Evolutionary conservation across 2,329 filamentous ascomycete species (phyloP), one percentile per base, ranked within the genome.

Genomic region (Huntiella savannae): DNA sequence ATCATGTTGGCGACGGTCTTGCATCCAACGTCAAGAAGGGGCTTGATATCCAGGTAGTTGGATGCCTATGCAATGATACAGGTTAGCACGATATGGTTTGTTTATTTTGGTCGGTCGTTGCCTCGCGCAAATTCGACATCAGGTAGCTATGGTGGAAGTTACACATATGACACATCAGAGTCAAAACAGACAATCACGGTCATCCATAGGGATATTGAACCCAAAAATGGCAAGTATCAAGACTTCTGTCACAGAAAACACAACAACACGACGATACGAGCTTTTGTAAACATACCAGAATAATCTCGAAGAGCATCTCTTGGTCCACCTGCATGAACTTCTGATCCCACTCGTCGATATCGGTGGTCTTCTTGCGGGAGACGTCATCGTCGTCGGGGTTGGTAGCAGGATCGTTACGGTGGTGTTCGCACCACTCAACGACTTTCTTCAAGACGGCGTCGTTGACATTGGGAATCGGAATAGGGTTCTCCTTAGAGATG

Each of bases 1-100:
- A 98, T 98, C 91, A 98, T 98, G 68, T 98, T 98, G 52, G 91
- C 91, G 12, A 98, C 91, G 0, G 91, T 98, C 76, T 98, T 98
- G 77, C 91, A 98, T 52, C 91, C 91, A 50, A 96, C 88, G 54
- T 98, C 91, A 22, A 98, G 79, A 1, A 98, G 81, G 1, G 86
- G 82, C 74, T 96, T 98, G 70, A 98, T 98, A 55, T 98, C 91
- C 50, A 98, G 80, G 63, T 96, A 98, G 71, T 98, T 98, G 57
- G 88, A 85, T 3, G 91, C 91, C 83, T 91, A 13, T 6, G 36
- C 11, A 17, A 11, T 10, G 6, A n/a, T 17, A 28, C 22, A 10
- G 22, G 22, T 28, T 28, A 28, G 22, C 10, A 28, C 22, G 8
- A 28, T 11, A 5, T 7, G 8, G 6, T 40, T 40, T 22, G 15